Percentiles rank a stretch among this genome's conserved stretches.
These are phyloP conservation scores for Diaporthe capsici DNA, from an alignment of 2,329 filamentous ascomycete genomes.

Conservation along the genomic window DNA sequence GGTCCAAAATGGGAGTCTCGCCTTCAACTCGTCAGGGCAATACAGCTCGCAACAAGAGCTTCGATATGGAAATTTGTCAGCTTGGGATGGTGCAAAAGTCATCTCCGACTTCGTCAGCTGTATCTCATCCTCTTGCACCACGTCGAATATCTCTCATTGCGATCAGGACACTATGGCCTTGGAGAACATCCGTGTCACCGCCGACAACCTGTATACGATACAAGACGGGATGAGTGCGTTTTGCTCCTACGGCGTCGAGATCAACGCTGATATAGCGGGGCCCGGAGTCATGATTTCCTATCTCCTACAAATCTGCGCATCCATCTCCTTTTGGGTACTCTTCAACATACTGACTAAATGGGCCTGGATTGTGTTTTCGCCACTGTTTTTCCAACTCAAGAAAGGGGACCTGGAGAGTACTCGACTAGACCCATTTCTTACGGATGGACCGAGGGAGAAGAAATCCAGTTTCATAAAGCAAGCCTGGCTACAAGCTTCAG, in stretches of 20 bases:
- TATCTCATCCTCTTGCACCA: conserved; percentile 13
- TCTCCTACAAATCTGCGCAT: conserved; percentile 12
- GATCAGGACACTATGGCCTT: neutral
- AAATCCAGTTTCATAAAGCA: neutral
- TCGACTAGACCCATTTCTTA: conserved; percentile 14
- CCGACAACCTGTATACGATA: neutral
- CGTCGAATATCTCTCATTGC: conserved; percentile 14
- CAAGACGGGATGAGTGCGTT: neutral
- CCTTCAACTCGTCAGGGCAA: neutral
- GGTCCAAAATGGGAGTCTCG: conserved; percentile 3
- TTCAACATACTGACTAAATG: conserved; percentile 11
- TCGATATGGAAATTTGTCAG: conserved; percentile 6
- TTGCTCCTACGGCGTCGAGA: conserved; percentile 11
- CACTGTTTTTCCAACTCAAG: neutral
- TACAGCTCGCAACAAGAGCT: neutral
- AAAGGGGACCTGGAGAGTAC: neutral
- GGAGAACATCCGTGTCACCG: neutral
- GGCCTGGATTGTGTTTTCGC: conserved; percentile 19
- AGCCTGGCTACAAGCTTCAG: conserved; percentile 20
- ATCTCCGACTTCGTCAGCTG: conserved; percentile 18
- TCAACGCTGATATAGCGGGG: conserved; percentile 33
- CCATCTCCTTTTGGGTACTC: conserved; percentile 26
- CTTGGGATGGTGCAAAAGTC: conserved; percentile 18
- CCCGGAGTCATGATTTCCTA: conserved; percentile 35
- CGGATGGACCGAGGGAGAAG: neutral